Evolutionary conservation across 306 rosid genomes (phyloP).

Genomic region (Adenanthera pavonina): DNA sequence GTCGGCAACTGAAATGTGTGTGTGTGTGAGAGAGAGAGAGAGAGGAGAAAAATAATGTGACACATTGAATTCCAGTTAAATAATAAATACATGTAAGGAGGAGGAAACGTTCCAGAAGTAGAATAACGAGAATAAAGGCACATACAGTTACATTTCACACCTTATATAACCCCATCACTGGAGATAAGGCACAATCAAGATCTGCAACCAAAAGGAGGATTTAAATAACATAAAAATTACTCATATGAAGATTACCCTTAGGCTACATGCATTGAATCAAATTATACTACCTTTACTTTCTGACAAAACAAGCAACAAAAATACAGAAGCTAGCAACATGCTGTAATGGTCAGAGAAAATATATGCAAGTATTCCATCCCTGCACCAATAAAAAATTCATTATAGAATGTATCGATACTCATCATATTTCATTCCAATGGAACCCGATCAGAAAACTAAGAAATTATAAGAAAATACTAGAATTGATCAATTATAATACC

Average conservation of each 20-base stretch:
- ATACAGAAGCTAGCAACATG: slow-evolving; percentile 61
- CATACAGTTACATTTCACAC: slow-evolving; percentile 34
- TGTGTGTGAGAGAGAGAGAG: not conserved
- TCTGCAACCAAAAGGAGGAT: slow-evolving; percentile 56
- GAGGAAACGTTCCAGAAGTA: slow-evolving; percentile 16
- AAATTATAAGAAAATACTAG: not conserved
- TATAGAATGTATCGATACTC: slow-evolving; percentile 17
- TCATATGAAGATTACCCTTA: slow-evolving; percentile 20
- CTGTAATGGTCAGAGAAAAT: slow-evolving; percentile 58
- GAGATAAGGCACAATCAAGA: slow-evolving; percentile 59
- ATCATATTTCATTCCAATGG: not conserved
- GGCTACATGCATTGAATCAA: slow-evolving; percentile 27
- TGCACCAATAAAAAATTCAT: slow-evolving; percentile 45
- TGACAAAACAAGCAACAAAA: slow-evolving; percentile 62
- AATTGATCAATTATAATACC: not conserved
- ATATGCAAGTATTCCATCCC: slow-evolving; percentile 65
- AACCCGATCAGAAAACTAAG: not conserved
- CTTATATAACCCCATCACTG: slow-evolving; percentile 49
- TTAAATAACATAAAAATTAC: slow-evolving; percentile 24
- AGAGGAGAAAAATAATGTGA: not conserved
- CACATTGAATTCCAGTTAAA: slow-evolving; percentile 19
- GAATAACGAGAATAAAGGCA: slow-evolving; percentile 18
- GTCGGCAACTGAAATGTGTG: slow-evolving; percentile 38
- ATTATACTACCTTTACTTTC: slow-evolving; percentile 67
- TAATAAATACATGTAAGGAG: slow-evolving; percentile 3